Evolutionary conservation across 2,329 filamentous ascomycete genomes (phyloP).

Genomic region (Calonectria multiphialidica): DNA sequence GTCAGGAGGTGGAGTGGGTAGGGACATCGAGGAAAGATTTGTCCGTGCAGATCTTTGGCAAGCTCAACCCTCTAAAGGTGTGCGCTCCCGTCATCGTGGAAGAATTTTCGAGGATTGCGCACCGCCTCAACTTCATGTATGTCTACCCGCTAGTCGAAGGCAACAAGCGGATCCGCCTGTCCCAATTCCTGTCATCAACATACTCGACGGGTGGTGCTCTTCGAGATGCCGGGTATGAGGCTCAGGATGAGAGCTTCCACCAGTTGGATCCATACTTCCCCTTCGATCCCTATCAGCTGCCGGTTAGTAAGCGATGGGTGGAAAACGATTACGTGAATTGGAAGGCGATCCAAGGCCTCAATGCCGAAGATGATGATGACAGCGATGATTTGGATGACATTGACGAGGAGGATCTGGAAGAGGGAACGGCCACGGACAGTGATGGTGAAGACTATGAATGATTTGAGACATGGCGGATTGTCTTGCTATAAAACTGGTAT

Average conservation of each 20-base stretch:
- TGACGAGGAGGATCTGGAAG: slow-evolving; percentile 59
- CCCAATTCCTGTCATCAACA: slow-evolving; percentile 72
- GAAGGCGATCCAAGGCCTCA: slow-evolving; percentile 79
- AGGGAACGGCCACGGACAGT: slow-evolving; percentile 64
- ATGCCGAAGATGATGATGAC: slow-evolving; percentile 67
- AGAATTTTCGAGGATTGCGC: slow-evolving; percentile 89
- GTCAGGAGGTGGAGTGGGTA: slow-evolving; percentile 84
- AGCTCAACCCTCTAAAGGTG: slow-evolving; percentile 94
- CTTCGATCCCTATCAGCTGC: slow-evolving; percentile 95
- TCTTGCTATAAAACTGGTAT: background rate
- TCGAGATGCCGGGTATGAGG: slow-evolving; percentile 60
- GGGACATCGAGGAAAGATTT: slow-evolving; percentile 80
- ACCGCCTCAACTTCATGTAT: slow-evolving; percentile 89
- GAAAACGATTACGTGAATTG: slow-evolving; percentile 86
- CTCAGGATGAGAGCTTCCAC: slow-evolving; percentile 80
- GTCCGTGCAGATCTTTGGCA: slow-evolving; percentile 83
- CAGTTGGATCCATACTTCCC: slow-evolving; percentile 96
- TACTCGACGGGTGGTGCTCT: slow-evolving; percentile 67
- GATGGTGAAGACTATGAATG: slow-evolving; percentile 57
- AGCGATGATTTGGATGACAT: slow-evolving; percentile 66
- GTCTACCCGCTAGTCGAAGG: slow-evolving; percentile 88
- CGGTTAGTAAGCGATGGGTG: slow-evolving; percentile 88
- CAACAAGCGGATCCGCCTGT: slow-evolving; percentile 90
- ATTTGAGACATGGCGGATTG: background rate
- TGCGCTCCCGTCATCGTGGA: slow-evolving; percentile 91